Evolutionary conservation across 306 rosid species (phyloP).

Genomic region (Chamaecrista fasciculata): DNA sequence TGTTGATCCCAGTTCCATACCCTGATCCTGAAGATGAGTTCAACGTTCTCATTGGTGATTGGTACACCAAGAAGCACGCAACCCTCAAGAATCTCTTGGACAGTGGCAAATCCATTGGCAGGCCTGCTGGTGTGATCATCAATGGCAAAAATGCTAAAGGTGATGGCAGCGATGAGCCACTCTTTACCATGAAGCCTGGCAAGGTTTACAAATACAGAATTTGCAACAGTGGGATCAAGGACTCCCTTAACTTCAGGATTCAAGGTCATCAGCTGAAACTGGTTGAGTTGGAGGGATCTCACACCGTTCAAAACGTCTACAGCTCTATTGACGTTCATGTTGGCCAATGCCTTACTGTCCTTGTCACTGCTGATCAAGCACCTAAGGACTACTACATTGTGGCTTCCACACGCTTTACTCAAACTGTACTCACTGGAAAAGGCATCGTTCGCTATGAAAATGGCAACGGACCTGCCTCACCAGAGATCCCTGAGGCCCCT

Average conservation of each 20-base stretch:
- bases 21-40: slow-evolving; percentile 13
- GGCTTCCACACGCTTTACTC: slow-evolving; percentile 3
- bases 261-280: background rate
- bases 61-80: slow-evolving; percentile 56
- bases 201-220: slow-evolving; percentile 31
- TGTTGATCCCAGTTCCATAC: slow-evolving; percentile 52
- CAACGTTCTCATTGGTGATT: slow-evolving; percentile 42
- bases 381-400: slow-evolving; percentile 7
- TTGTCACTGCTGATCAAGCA: background rate
- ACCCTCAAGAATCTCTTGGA: slow-evolving; percentile 35
- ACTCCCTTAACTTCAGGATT: slow-evolving; percentile 2
- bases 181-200: slow-evolving; percentile 47
- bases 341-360: background rate
- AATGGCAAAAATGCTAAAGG: slow-evolving; percentile 47
- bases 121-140: slow-evolving; percentile 55
- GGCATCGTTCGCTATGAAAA: background rate
- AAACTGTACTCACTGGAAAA: background rate
- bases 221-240: background rate
- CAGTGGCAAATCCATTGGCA: slow-evolving; percentile 42
- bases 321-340: background rate
- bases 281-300: slow-evolving; percentile 1
- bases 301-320: background rate
- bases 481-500: background rate
- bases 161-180: slow-evolving; percentile 44
- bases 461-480: background rate